A percentile compares a stretch with the other conserved stretches of the same genome.
phyloP scores from a whole-genome alignment of 2,329 filamentous ascomycete species.

The Trichophyton simii region DNA sequence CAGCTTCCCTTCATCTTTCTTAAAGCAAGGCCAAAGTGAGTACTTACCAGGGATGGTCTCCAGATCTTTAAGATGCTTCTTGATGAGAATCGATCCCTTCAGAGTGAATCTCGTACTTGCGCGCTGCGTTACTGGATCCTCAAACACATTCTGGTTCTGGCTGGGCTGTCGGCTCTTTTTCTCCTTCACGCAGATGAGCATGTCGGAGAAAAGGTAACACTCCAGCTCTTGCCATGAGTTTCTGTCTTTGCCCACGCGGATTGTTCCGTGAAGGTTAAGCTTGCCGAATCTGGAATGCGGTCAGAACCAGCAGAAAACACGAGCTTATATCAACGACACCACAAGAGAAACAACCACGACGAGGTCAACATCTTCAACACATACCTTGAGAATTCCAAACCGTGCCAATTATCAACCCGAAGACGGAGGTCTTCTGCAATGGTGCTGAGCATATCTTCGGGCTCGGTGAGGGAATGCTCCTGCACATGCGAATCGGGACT shows the following conservation, averaged over 20 bases:
- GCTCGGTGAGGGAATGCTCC: slow-evolving; percentile 53
- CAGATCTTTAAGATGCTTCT: slow-evolving; percentile 90
- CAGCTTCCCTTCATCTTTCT: background rate
- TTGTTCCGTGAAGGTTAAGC: slow-evolving; percentile 72
- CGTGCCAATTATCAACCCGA: slow-evolving; percentile 98
- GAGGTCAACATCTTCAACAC: slow-evolving; percentile 13
- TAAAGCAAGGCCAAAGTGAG: background rate
- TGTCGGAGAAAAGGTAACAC: slow-evolving; percentile 93
- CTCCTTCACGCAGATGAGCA: slow-evolving; percentile 99
- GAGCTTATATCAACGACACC: background rate
- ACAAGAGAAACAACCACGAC: slow-evolving; percentile 2
- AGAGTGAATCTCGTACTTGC: slow-evolving; percentile 70
- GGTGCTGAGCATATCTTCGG: slow-evolving; percentile 63
- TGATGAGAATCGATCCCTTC: slow-evolving; percentile 95
- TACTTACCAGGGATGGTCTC: slow-evolving; percentile 44
- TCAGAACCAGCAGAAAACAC: background rate
- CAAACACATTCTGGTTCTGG: slow-evolving; percentile 50
- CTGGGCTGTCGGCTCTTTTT: slow-evolving; percentile 52
- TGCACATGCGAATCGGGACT: slow-evolving; percentile 14
- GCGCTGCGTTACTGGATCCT: slow-evolving; percentile 40
- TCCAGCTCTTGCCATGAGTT: slow-evolving; percentile 95
- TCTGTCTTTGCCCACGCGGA: slow-evolving; percentile 91
- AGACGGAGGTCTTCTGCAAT: slow-evolving; percentile 73
- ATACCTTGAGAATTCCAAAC: slow-evolving; percentile 73
- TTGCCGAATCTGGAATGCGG: slow-evolving; percentile 61